Evolutionary conservation across 306 rosid genomes (phyloP).

Genomic region (Cucurbita moschata): DNA sequence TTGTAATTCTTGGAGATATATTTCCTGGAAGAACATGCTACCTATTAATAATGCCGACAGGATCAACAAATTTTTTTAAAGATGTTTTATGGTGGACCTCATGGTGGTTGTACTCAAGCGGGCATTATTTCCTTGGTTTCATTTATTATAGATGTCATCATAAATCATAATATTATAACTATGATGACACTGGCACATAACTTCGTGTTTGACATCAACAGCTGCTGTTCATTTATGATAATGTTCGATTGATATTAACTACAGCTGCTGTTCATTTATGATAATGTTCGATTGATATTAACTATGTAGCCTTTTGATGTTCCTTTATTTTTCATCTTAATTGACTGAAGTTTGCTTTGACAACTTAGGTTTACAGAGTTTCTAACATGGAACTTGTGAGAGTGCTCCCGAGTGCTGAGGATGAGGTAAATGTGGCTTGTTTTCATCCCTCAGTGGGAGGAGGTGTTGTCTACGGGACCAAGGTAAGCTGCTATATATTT

Average conservation of each 20-base stretch:
- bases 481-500: constrained; percentile 30
- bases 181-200: background rate
- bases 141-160: background rate
- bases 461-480: constrained; percentile 97
- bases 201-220: background rate
- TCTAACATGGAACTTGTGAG: constrained; percentile 97
- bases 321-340: background rate
- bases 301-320: background rate
- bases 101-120: background rate
- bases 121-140: background rate
- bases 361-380: constrained; percentile 73
- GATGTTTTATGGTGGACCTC: background rate
- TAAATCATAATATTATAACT: background rate
- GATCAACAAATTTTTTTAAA: background rate
- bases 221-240: background rate
- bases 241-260: background rate
- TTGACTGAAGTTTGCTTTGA: constrained; percentile 8
- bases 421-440: constrained; percentile 96
- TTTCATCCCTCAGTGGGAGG: constrained; percentile 97
- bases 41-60: background rate
- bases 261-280: background rate
- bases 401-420: constrained; percentile 96
- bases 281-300: background rate
- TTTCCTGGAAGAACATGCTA: background rate
- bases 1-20: background rate